Percentiles rank a stretch among this genome's conserved stretches.
These are phyloP conservation scores for Breynia disticha DNA, from an alignment of 441 rosid species.

Conservation along the genomic window DNA sequence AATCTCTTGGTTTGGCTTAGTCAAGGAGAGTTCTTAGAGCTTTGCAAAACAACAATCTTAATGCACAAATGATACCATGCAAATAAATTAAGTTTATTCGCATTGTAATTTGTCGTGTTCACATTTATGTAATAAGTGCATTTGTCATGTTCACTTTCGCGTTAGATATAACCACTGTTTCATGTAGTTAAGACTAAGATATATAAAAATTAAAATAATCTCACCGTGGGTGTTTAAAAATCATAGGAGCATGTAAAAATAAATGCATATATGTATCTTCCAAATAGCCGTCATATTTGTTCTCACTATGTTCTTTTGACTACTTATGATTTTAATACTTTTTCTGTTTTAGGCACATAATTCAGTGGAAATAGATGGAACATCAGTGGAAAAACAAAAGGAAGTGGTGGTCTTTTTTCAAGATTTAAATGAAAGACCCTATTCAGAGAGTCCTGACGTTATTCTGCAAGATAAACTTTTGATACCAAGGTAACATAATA, in stretches of 20 bases:
- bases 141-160: too few species aligned
- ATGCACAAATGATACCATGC: conserved; percentile 7
- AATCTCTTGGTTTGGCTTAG: neutral
- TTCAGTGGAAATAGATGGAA: neutral
- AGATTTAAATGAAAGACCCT: neutral
- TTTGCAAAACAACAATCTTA: conserved; percentile 1
- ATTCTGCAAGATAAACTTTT: conserved; percentile 3
- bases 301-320: neutral
- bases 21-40: neutral
- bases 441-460: neutral
- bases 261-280: neutral
- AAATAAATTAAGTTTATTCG: too few species aligned
- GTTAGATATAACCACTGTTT: too few species aligned
- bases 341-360: conserved; percentile 2
- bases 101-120: too few species aligned
- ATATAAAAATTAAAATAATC: too few species aligned
- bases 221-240: too few species aligned
- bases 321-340: neutral
- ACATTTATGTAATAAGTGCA: too few species aligned
- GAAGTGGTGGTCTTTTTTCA: neutral
- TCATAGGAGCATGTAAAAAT: neutral
- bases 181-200: too few species aligned
- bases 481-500: conserved; percentile 11
- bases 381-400: conserved; percentile 5
- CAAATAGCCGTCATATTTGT: neutral